Evolutionary conservation across 345 rosid genomes (phyloP), one percentile per base, ranked within the genome.

Genomic region (Corchorus olitorius): DNA sequence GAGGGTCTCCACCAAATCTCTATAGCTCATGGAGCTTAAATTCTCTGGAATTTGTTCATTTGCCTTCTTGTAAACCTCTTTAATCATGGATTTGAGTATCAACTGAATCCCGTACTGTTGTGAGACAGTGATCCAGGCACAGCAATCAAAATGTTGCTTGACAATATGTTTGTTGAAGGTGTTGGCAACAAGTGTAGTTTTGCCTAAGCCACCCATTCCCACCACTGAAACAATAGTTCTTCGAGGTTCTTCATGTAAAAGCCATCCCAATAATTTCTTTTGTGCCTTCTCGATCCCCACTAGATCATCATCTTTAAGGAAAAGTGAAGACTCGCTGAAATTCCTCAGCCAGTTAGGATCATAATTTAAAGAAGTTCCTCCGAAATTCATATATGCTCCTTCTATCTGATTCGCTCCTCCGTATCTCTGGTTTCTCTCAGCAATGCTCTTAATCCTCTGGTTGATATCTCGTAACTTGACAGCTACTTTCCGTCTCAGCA

Each of bases 151-250:
- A 63, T 78, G 82, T 12, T 52, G 80, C 27, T 78, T 81, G 6
- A 82, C 78, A 6, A 7, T 52, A 19, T 72, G 77, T 15, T 70
- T 67, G 54, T 81, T 84, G 35, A 70, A 83, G 54, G 73, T 73
- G 34, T 80, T 78, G 4, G 83, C 87, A 10, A 77, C 81, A 14
- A 84, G 82, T 22, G 83, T 84, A 20, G 86, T 86, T 72, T 83
- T 84, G 58, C 87, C 84, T 56, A 82, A 81, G 33, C 83, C 85
- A 11, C 83, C 86, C 86, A 86, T 86, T 27, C 85, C 89, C 8
- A 79, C 73, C 58, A 83, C 81, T 0, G 83, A 82, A 43, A 78
- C 50, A 59, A 75, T 72, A 9, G 59, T 45, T 15, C 83, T 55
- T 20, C 77, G 76, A 46, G 79, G 77, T 55, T 76, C 83, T 43